phyloP scores from a whole-genome alignment of 2,329 filamentous ascomycete genomes.

The Phialemoniopsis sp. region DNA sequence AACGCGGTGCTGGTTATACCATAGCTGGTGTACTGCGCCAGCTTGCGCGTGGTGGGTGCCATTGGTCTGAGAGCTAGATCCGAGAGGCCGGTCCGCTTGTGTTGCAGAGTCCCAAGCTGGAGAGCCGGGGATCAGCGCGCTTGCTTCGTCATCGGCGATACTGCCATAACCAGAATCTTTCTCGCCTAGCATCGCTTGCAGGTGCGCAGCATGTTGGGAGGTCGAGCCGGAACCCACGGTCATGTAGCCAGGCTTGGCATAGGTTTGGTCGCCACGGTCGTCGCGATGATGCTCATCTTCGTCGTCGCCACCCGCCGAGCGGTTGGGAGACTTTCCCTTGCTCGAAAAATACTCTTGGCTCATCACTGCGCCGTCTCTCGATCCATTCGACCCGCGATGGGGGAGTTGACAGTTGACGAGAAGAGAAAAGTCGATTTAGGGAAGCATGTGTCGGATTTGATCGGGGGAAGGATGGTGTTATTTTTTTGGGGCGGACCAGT shows the following conservation, averaged over 20 bases:
- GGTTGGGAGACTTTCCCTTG: slow-evolving; percentile 46
- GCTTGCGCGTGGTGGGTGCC: slow-evolving; percentile 43
- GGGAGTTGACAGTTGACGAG: too few species aligned
- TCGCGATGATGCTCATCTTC: slow-evolving; percentile 20
- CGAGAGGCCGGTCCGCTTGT: slow-evolving; percentile 39
- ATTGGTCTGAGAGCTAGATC: slow-evolving; percentile 8
- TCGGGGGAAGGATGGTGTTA: too few species aligned
- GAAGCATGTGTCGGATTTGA: too few species aligned
- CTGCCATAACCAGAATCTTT: slow-evolving; percentile 92
- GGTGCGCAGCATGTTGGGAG: slow-evolving; percentile 73
- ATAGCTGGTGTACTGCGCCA: slow-evolving; percentile 85
- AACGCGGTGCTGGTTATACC: slow-evolving; percentile 89
- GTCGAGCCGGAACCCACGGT: slow-evolving; percentile 80
- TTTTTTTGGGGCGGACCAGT: too few species aligned
- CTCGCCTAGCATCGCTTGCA: slow-evolving; percentile 80
- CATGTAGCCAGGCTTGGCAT: slow-evolving; percentile 56
- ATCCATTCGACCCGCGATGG: too few species aligned
- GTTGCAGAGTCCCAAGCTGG: slow-evolving; percentile 37
- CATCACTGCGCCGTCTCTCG: slow-evolving; percentile 30
- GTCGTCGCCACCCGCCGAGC: neutral
- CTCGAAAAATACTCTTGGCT: slow-evolving; percentile 54
- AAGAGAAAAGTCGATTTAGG: too few species aligned
- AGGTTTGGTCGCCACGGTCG: slow-evolving; percentile 15
- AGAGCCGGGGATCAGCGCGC: slow-evolving; percentile 22
- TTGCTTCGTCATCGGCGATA: slow-evolving; percentile 55